Percentiles rank a stretch among this genome's conserved stretches.
phyloP scores from a whole-genome alignment of 129 eudicot species.

The Ambrosia trifida region DNA sequence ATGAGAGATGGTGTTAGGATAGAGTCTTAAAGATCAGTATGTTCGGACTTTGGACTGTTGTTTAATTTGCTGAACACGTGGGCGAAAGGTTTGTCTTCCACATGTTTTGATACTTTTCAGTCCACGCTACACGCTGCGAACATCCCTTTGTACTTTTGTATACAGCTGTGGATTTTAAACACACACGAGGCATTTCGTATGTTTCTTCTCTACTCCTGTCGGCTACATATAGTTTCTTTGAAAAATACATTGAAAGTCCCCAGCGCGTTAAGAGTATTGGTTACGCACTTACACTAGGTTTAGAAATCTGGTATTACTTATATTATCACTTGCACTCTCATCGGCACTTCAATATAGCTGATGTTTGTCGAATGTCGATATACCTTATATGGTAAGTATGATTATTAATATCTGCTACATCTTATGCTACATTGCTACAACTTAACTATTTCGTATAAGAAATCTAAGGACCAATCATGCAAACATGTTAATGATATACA shows the following conservation, averaged over 20 bases:
- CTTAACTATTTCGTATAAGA: not conserved
- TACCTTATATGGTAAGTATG: not conserved
- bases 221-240: not conserved
- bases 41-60: no score
- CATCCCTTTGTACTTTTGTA: no score
- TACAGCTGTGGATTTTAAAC: no score
- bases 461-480: not conserved
- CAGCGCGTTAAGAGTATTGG: not conserved
- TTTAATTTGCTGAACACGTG: no score
- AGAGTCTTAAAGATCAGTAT: no score
- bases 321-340: not conserved
- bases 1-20: no score
- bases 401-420: not conserved
- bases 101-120: no score
- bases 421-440: not conserved
- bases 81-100: no score
- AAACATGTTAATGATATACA: not conserved
- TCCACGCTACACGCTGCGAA: no score
- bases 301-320: not conserved
- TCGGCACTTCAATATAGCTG: slow-evolving; percentile 1
- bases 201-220: no score
- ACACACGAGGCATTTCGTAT: no score
- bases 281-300: slow-evolving; percentile 1
- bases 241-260: not conserved
- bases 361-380: not conserved